Evolutionary conservation across 1,284 basidiomycete species (phyloP).

Genomic region (Afroboletus lepidellus): DNA sequence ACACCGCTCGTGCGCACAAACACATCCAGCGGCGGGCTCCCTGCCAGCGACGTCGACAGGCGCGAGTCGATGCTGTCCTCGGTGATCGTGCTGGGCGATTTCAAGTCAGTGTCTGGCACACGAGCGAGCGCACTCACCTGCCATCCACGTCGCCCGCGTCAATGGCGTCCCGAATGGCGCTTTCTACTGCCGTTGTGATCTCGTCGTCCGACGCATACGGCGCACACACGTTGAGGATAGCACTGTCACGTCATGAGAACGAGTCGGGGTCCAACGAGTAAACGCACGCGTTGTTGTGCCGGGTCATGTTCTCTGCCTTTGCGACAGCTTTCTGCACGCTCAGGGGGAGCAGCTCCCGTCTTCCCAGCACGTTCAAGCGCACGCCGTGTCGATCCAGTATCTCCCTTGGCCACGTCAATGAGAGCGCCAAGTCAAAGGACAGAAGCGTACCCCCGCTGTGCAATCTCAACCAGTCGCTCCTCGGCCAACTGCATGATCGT

Average conservation of each 20-base stretch:
- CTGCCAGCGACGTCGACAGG: slow-evolving; percentile 63
- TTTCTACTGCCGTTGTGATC: slow-evolving; percentile 76
- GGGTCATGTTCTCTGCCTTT: slow-evolving; percentile 81
- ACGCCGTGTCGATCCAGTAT: slow-evolving; percentile 82
- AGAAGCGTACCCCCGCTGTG: slow-evolving; percentile 69
- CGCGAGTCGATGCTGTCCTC: slow-evolving; percentile 64
- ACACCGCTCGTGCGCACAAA: slow-evolving; percentile 93
- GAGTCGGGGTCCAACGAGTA: background rate
- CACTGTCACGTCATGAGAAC: slow-evolving; percentile 44
- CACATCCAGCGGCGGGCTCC: slow-evolving; percentile 85
- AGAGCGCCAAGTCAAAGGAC: background rate
- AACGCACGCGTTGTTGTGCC: slow-evolving; percentile 59
- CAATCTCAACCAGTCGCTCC: slow-evolving; percentile 81
- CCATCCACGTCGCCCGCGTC: slow-evolving; percentile 37
- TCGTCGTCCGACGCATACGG: slow-evolving; percentile 94
- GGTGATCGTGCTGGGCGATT: slow-evolving; percentile 54
- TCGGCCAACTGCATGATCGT: slow-evolving; percentile 86
- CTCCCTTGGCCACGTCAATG: slow-evolving; percentile 47
- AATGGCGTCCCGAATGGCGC: slow-evolving; percentile 51
- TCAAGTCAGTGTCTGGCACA: background rate
- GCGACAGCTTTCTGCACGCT: slow-evolving; percentile 70
- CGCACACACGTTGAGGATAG: slow-evolving; percentile 93
- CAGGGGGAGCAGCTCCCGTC: slow-evolving; percentile 72
- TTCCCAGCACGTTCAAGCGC: slow-evolving; percentile 82
- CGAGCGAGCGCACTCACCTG: slow-evolving; percentile 19